Evolutionary conservation across 1,284 basidiomycete species (phyloP).

Genomic region (Trichosporon sp.): DNA sequence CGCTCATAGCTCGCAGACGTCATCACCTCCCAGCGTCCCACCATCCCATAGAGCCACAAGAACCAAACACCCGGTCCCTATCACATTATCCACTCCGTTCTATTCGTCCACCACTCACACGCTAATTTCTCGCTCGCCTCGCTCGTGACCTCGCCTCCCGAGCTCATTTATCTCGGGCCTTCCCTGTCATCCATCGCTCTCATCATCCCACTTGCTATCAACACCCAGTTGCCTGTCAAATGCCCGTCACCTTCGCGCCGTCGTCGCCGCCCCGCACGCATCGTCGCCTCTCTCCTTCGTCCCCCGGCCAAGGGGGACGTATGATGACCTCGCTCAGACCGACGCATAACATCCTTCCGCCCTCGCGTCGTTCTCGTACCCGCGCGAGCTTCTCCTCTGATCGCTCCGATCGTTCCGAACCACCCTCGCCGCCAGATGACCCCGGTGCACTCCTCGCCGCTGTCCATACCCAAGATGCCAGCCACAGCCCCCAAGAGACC

Average conservation of each 20-base stretch:
- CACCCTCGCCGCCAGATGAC: constrained; percentile 21
- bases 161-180: background rate
- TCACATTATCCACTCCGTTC: background rate
- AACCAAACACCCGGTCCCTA: constrained; percentile 7
- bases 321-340: constrained; percentile 27
- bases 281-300: constrained; percentile 27
- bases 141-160: constrained; percentile 3
- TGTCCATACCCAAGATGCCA: background rate
- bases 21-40: constrained; percentile 13
- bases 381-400: constrained; percentile 9
- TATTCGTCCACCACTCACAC: background rate
- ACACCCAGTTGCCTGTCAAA: background rate
- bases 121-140: background rate
- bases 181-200: background rate
- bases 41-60: background rate
- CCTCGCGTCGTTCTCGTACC: background rate
- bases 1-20: background rate
- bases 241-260: constrained; percentile 31
- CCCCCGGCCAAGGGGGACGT: constrained; percentile 27
- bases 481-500: constrained; percentile 19
- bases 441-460: constrained; percentile 7
- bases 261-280: constrained; percentile 1
- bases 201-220: background rate
- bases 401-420: constrained; percentile 18
- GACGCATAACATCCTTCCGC: constrained; percentile 2